Conservation (phyloP, 1,284 basidiomycete species). For the Microbotryum silenes-acaulis region DNA sequence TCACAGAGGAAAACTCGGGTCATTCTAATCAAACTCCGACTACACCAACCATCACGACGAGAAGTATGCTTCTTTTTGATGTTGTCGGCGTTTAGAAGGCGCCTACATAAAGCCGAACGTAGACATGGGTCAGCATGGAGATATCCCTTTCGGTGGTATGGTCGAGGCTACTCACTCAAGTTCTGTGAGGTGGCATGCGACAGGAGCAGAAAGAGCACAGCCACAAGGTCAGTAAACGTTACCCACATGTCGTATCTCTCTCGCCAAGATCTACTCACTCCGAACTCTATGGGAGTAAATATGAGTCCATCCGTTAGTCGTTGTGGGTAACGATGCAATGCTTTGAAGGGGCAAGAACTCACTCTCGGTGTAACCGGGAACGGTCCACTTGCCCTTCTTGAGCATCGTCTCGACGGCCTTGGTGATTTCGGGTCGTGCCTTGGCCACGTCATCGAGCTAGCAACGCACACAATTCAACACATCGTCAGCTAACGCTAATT, state of each 20-base stretch:
- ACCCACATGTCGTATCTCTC: no score
- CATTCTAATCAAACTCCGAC: no score
- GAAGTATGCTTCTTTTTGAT: no score
- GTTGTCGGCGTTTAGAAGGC: no score
- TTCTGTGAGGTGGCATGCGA: no score
- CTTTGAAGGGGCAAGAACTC: neutral
- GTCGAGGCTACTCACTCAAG: no score
- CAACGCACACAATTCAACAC: neutral
- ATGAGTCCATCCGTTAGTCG: neutral
- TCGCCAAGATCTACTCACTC: constrained; percentile 6
- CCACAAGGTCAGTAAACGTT: no score
- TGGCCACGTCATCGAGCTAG: constrained; percentile 79
- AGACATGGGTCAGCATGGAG: no score
- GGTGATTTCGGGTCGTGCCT: constrained; percentile 84
- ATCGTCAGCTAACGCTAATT: neutral
- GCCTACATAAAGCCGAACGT: no score
- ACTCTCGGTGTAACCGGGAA: constrained; percentile 63
- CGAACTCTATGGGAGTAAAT: constrained; percentile 11
- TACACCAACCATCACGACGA: no score
- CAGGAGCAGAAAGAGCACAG: neutral
- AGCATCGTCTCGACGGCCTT: constrained; percentile 95
- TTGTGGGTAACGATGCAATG: neutral
- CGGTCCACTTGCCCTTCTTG: constrained; percentile 98
- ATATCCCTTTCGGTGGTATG: no score
- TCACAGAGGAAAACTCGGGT: no score